Base-by-base conservation (phyloP, 768 basidiomycete species). In the Panaeolus papilionaceus region DNA sequence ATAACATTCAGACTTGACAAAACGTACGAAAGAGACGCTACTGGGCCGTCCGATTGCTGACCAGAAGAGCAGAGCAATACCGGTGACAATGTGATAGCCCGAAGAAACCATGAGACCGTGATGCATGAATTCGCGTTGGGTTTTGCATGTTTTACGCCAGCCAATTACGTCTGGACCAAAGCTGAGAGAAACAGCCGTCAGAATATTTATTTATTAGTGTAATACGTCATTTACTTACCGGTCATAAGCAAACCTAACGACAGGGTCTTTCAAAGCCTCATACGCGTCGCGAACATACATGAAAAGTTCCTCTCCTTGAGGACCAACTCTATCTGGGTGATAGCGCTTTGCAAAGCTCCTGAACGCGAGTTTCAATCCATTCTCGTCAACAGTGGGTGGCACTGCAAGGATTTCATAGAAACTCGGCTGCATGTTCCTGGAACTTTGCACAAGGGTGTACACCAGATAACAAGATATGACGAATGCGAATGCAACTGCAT, bases 171-270 rank as follows among this genome's bases (percentile, higher is more conserved):
- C 88, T 11, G 92, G 89, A 0, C 94, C 94, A 73, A 95, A 96
- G 69, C 93, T 94, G 71, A 28, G 28, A 54, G 47, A 23, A 4
- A n/a, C 54, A 14, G 45, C 23, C n/a, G 49, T 47, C 39, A 42
- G 66, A 20, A 64, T n/a, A 14, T 49, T 62, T n/a, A 63, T 64
- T 38, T 39, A 4, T 42, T 9, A 63, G 47, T 26, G 4, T 40
- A 68, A 54, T 66, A 49, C 42, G 62, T 44, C 65, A 38, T 38
- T 33, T n/a, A 75, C 86, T 64, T 71, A 92, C 91, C 93, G 84
- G 73, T 96, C 94, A 75, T 96, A 96, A 0, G 93, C 94, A 80
- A 94, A 95, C 62, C 94, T 79, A 54, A 88, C 88, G 9, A 86
- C 82, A 3, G 94, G 94, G 70, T 93, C 84, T 75, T 90, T 93